Percentiles rank a stretch among this genome's conserved stretches.
phyloP scores from a whole-genome alignment of 805 yeast genomes.

The Lipomyces sp. region DNA sequence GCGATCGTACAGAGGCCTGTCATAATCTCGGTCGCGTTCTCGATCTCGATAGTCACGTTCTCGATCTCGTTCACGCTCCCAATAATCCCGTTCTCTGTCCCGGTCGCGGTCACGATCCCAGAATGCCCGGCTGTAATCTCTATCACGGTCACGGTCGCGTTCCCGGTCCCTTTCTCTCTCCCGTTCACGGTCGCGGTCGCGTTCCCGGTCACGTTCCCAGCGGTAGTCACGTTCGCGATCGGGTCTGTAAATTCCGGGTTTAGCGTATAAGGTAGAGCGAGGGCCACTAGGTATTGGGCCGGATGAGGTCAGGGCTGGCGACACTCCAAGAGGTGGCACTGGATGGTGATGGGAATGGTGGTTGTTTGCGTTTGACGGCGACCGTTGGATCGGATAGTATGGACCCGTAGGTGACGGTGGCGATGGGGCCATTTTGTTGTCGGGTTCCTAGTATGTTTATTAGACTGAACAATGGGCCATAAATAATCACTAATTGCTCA shows the following conservation, averaged over 20 bases:
- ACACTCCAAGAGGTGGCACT: background rate
- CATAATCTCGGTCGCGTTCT: constrained; percentile 24
- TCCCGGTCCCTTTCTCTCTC: constrained; percentile 20
- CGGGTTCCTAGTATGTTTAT: background rate
- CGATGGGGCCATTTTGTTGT: constrained; percentile 18
- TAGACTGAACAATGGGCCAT: background rate
- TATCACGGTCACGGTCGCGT: constrained; percentile 22
- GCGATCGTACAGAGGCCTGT: constrained; percentile 18
- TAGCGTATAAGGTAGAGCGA: constrained; percentile 3
- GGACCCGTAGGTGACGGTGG: constrained; percentile 26
- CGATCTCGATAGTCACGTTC: constrained; percentile 22
- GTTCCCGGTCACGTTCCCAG: constrained; percentile 17
- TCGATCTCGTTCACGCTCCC: constrained; percentile 26
- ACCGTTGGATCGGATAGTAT: constrained; percentile 22
- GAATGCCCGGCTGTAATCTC: constrained; percentile 19
- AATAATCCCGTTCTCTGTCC: background rate
- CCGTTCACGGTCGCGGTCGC: constrained; percentile 25
- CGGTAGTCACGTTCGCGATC: constrained; percentile 16
- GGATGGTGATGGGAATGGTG: background rate
- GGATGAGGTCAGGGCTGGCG: background rate
- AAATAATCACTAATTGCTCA: background rate
- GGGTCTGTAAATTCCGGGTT: background rate
- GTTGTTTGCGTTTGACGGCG: constrained; percentile 5
- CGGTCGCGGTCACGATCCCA: constrained; percentile 30
- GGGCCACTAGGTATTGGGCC: constrained; percentile 19